Evolutionary conservation across 2,329 filamentous ascomycete genomes (phyloP).

Genomic region (Nothomitra cinnamomea): DNA sequence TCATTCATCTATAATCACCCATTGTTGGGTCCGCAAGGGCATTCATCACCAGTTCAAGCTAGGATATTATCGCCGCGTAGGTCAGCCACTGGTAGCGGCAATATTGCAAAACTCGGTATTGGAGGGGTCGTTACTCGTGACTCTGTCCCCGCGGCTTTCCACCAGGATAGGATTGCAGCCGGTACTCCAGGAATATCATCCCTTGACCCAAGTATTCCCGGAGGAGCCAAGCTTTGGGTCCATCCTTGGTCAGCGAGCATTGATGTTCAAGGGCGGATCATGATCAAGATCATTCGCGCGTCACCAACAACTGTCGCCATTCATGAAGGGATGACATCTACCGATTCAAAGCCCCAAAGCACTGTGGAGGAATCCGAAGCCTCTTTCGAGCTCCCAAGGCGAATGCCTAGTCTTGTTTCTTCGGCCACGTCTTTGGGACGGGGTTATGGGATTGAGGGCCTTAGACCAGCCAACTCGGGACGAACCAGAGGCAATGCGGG

Average conservation of each 20-base stretch:
- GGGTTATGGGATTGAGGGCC: not conserved
- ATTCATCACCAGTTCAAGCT: slow-evolving; percentile 31
- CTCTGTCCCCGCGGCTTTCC: slow-evolving; percentile 6
- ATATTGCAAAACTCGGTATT: slow-evolving; percentile 24
- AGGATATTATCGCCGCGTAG: slow-evolving; percentile 32
- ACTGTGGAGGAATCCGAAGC: not conserved
- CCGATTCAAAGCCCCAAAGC: not conserved
- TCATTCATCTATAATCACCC: slow-evolving; percentile 42
- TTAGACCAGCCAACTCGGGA: not conserved
- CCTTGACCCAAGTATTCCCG: slow-evolving; percentile 30
- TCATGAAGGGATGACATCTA: slow-evolving; percentile 6
- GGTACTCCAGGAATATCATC: slow-evolving; percentile 21
- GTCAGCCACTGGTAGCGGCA: slow-evolving; percentile 10
- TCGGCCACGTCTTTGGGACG: not conserved
- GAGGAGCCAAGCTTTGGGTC: slow-evolving; percentile 39
- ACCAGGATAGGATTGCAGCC: slow-evolving; percentile 5
- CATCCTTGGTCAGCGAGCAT: slow-evolving; percentile 28
- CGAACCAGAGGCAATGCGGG: not conserved
- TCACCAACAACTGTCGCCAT: slow-evolving; percentile 7
- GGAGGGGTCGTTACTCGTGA: slow-evolving; percentile 11
- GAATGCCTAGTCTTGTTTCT: not conserved
- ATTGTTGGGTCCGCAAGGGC: slow-evolving; percentile 39
- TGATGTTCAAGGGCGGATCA: slow-evolving; percentile 33
- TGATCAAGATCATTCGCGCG: slow-evolving; percentile 9
- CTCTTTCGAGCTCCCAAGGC: not conserved